phyloP scores from a whole-genome alignment of 2,329 filamentous ascomycete species.

The Sporothrix mexicana region DNA sequence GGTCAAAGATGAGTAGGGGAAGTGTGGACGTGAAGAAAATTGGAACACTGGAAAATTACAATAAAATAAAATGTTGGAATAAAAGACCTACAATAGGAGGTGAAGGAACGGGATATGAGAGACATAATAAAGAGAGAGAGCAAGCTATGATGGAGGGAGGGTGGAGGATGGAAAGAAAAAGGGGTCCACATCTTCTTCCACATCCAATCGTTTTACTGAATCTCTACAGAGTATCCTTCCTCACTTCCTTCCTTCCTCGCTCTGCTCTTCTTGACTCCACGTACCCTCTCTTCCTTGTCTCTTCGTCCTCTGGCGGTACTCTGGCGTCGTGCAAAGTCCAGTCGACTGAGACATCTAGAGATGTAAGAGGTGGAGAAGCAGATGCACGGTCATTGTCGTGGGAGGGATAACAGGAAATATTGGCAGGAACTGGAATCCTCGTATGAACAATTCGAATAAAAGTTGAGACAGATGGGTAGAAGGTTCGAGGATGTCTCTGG shows the following conservation, averaged over 20 bases:
- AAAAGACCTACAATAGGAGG: not conserved
- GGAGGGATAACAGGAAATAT: not conserved
- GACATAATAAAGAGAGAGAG: not conserved
- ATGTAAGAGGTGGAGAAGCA: constrained; percentile 9
- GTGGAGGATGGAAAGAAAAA: not conserved
- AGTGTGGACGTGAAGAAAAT: not conserved
- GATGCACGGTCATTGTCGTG: not conserved
- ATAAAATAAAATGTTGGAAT: not conserved
- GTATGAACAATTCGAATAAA: not conserved
- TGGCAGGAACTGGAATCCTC: no score
- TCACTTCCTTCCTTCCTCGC: not conserved
- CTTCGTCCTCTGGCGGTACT: not conserved
- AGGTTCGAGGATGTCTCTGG: not conserved
- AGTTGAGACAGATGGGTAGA: constrained; percentile 7
- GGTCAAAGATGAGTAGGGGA: no score
- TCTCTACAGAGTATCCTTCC: not conserved
- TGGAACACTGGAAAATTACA: no score
- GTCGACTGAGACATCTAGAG: constrained; percentile 26
- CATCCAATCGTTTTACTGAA: not conserved
- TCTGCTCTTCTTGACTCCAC: no score
- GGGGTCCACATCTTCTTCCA: not conserved
- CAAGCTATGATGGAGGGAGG: not conserved
- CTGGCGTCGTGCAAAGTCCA: constrained; percentile 24
- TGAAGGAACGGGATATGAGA: not conserved
- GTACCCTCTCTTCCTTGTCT: not conserved